These are phyloP conservation scores for Claviceps sp. DNA, from an alignment of 2,329 filamentous ascomycete species.

Conservation along the genomic window DNA sequence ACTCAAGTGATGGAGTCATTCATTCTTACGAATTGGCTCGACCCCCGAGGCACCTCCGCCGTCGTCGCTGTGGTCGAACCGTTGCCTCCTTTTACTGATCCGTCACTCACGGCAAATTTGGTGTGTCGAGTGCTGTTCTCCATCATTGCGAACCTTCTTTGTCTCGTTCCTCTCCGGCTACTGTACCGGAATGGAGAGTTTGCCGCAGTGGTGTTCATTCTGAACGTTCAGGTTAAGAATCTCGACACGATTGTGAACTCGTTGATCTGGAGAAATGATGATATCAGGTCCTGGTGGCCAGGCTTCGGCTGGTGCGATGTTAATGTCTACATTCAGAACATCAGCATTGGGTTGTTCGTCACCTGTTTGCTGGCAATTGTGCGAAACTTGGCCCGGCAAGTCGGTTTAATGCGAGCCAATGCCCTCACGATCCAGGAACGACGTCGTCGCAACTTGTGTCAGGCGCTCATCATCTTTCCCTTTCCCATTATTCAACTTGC, in stretches of 20 bases:
- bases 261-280: slow-evolving; percentile 39
- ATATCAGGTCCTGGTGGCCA: slow-evolving; percentile 35
- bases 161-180: slow-evolving; percentile 36
- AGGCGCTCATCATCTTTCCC: slow-evolving; percentile 42
- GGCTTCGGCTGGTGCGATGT: slow-evolving; percentile 42
- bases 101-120: slow-evolving; percentile 30
- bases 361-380: slow-evolving; percentile 42
- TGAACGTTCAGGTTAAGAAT: slow-evolving; percentile 32
- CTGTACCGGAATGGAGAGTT: slow-evolving; percentile 41
- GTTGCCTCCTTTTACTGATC: slow-evolving; percentile 12
- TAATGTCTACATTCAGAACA: slow-evolving; percentile 33
- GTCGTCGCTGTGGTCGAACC: slow-evolving; percentile 3
- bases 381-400: slow-evolving; percentile 37
- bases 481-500: slow-evolving; percentile 35
- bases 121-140: slow-evolving; percentile 34
- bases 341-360: slow-evolving; percentile 31
- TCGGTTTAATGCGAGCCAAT: slow-evolving; percentile 30
- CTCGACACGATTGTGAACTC: slow-evolving; percentile 35
- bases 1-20: slow-evolving; percentile 1
- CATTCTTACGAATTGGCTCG: not conserved
- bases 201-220: slow-evolving; percentile 36
- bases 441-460: slow-evolving; percentile 27
- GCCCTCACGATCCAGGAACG: slow-evolving; percentile 28
- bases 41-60: not conserved
- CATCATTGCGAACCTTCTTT: slow-evolving; percentile 29